These are phyloP conservation scores for Colletotrichum shisoi DNA, from an alignment of 2,329 filamentous ascomycete genomes.

Conservation along the genomic window DNA sequence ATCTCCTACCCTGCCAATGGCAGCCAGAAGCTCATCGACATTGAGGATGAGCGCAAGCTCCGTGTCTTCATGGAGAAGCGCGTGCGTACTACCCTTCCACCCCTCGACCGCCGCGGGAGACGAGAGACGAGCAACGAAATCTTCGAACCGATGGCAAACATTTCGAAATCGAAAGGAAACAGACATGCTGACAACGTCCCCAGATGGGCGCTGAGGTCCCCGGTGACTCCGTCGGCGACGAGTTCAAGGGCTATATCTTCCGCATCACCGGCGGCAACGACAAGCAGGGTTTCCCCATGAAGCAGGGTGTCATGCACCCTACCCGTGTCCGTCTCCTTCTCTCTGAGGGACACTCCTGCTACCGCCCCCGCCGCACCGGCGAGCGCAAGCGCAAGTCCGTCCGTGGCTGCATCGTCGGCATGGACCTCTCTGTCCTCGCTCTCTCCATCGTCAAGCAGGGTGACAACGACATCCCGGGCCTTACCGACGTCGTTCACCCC, in stretches of 20 bases:
- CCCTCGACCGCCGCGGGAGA: slow-evolving; percentile 23
- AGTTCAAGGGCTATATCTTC: slow-evolving; percentile 99
- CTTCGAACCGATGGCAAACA: slow-evolving; percentile 24
- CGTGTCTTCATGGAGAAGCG: slow-evolving; percentile 98
- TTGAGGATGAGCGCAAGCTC: slow-evolving; percentile 99
- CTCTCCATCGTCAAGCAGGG: slow-evolving; percentile 98
- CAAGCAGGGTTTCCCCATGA: slow-evolving; percentile 99
- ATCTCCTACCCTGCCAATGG: slow-evolving; percentile 95
- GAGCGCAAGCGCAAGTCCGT: slow-evolving; percentile 99
- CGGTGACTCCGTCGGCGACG: slow-evolving; percentile 94
- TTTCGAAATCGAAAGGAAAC: slow-evolving; percentile 16
- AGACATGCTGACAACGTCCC: slow-evolving; percentile 47
- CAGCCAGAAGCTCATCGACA: slow-evolving; percentile 98
- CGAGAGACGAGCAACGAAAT: slow-evolving; percentile 48
- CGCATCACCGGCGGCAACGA: slow-evolving; percentile 99
- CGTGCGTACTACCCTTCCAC: slow-evolving; percentile 61
- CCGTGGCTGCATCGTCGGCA: slow-evolving; percentile 97
- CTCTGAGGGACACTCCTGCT: slow-evolving; percentile 97
- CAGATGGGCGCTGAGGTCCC: slow-evolving; percentile 90
- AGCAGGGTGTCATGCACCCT: slow-evolving; percentile 99
- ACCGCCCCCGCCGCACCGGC: slow-evolving; percentile 95
- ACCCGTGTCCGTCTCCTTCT: slow-evolving; percentile 98
- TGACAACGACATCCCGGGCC: slow-evolving; percentile 88
- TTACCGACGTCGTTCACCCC: slow-evolving; percentile 97
- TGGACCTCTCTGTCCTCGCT: slow-evolving; percentile 93